These are phyloP conservation scores for Chlorella ohadii DNA, from an alignment of 139 green algal genomes.

Conservation along the genomic window DNA sequence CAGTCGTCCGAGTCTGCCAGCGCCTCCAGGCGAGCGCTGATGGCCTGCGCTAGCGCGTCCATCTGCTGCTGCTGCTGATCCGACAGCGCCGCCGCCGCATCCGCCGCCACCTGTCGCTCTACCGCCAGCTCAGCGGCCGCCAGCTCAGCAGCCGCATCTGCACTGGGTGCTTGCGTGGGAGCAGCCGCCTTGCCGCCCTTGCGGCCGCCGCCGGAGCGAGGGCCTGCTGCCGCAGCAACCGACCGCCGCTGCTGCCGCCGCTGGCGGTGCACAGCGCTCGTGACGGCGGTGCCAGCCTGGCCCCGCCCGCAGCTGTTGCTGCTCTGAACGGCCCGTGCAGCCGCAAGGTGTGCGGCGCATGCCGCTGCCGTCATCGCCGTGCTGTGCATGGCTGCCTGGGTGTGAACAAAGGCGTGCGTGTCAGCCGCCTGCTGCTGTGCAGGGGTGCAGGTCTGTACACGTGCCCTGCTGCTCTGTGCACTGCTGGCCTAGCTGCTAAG, in stretches of 20 bases:
- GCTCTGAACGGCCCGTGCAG: not conserved
- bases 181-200: not conserved
- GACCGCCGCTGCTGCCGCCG: not conserved
- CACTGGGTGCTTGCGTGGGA: not conserved
- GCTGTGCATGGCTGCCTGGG: too few relatives aligned
- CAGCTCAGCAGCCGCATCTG: not conserved
- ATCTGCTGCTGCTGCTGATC: constrained; percentile 33
- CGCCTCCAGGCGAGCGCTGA: constrained; percentile 24
- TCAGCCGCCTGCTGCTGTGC: not conserved
- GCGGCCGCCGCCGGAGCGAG: not conserved
- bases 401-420: too few relatives aligned
- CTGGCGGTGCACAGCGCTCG: not conserved
- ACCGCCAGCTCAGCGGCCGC: not conserved
- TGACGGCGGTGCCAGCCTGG: not conserved
- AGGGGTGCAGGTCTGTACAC: not conserved
- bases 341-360: not conserved
- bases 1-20: constrained; percentile 16
- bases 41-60: constrained; percentile 31
- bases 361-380: too few relatives aligned
- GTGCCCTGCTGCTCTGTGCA: too few relatives aligned
- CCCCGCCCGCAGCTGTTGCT: not conserved
- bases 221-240: not conserved
- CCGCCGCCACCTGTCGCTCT: not conserved
- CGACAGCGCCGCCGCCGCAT: not conserved
- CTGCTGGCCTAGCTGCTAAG: too few relatives aligned